These are phyloP conservation scores for Aquilaria sinensis DNA, from an alignment of 345 rosid genomes.

Conservation along the genomic window DNA sequence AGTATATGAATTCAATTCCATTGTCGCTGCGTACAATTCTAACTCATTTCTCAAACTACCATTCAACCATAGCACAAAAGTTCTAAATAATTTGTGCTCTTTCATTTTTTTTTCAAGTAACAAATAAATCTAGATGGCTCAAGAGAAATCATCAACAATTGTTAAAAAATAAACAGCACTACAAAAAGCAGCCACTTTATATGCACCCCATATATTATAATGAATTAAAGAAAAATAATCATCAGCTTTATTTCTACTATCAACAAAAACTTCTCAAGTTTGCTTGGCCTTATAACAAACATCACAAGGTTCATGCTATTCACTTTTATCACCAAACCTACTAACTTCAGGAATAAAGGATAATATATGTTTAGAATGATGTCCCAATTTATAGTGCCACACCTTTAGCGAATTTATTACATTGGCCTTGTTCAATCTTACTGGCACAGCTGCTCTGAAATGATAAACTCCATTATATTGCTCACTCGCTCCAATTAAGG, in stretches of 20 bases:
- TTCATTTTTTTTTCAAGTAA: neutral
- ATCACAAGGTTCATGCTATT: neutral
- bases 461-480: neutral
- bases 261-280: neutral
- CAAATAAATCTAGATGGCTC: neutral
- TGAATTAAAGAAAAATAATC: neutral
- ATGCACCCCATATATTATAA: neutral
- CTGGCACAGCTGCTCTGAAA: neutral
- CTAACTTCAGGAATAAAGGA: neutral
- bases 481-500: neutral
- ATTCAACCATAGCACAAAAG: conserved; percentile 2
- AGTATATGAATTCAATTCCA: neutral
- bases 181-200: neutral
- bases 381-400: neutral
- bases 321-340: neutral
- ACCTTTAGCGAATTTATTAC: neutral
- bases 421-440: neutral
- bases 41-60: neutral
- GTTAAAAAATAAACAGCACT: neutral
- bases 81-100: neutral
- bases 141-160: neutral
- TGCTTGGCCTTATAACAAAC: neutral
- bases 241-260: neutral
- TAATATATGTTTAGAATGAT: neutral
- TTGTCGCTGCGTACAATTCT: neutral